A percentile compares a stretch with the other conserved stretches of the same genome.
Evolutionary conservation across 1,284 basidiomycete species (phyloP).

Genomic region (Peniophora sp.): DNA sequence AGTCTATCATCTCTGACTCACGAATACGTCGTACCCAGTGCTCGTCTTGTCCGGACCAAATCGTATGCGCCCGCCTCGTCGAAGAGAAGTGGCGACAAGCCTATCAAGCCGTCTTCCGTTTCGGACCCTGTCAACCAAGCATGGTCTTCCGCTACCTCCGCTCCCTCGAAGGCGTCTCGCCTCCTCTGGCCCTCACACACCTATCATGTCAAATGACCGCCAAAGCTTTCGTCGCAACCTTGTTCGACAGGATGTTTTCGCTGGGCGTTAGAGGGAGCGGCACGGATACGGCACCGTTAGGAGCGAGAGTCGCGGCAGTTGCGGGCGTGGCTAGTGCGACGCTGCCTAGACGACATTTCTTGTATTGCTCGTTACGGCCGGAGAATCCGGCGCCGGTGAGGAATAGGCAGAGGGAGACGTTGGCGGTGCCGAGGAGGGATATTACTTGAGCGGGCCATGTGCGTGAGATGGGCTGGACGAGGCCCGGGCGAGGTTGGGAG

Average conservation of each 20-base stretch:
- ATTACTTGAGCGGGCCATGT: too few species aligned
- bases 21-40: constrained; percentile 46
- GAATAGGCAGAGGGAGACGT: too few species aligned
- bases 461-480: too few species aligned
- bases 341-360: constrained; percentile 72
- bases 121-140: constrained; percentile 81
- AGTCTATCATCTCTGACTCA: neutral
- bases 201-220: constrained; percentile 83
- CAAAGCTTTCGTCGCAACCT: constrained; percentile 78
- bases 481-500: too few species aligned
- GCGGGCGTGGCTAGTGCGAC: constrained; percentile 41
- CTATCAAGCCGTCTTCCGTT: constrained; percentile 81
- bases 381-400: constrained; percentile 15
- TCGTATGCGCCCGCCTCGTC: constrained; percentile 75
- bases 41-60: constrained; percentile 74
- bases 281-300: constrained; percentile 52
- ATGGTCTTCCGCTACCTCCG: constrained; percentile 87
- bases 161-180: constrained; percentile 74
- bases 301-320: constrained; percentile 53
- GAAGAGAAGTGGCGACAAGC: constrained; percentile 92
- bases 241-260: constrained; percentile 91
- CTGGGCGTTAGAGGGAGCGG: constrained; percentile 69
- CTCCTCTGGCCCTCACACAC: constrained; percentile 72
- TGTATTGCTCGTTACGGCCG: constrained; percentile 64
- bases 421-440: too few species aligned